Evolutionary conservation across 1,284 basidiomycete species (phyloP).

Genomic region (Boletus semigastroideus): DNA sequence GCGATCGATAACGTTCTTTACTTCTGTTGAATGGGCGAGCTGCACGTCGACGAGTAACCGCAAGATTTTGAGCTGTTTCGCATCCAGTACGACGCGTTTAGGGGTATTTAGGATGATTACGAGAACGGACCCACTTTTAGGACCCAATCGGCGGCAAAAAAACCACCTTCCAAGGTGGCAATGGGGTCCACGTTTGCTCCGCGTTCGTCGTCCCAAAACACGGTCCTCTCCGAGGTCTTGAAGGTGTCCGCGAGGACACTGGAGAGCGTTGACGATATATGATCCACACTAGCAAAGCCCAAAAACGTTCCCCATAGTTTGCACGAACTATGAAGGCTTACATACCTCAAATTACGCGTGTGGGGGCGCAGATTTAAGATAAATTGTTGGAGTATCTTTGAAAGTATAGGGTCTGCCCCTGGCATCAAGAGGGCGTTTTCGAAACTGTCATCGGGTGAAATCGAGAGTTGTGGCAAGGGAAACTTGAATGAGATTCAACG

Average conservation of each 20-base stretch:
- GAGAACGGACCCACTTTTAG: conserved; percentile 59
- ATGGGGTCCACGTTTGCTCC: conserved; percentile 72
- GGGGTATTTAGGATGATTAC: conserved; percentile 27
- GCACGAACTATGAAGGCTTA: conserved; percentile 31
- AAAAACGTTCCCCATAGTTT: conserved; percentile 31
- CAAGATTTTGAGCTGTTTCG: conserved; percentile 67
- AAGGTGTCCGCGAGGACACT: conserved; percentile 66
- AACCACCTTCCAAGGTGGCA: conserved; percentile 55
- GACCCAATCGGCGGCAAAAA: conserved; percentile 74
- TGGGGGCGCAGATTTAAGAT: conserved; percentile 76
- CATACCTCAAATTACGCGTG: conserved; percentile 81
- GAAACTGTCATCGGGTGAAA: conserved; percentile 49
- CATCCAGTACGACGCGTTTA: conserved; percentile 31
- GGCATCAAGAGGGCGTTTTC: conserved; percentile 71
- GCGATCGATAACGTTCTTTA: conserved; percentile 72
- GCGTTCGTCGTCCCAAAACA: conserved; percentile 73
- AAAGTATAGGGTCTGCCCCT: conserved; percentile 69
- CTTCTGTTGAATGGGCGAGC: conserved; percentile 60
- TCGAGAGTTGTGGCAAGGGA: conserved; percentile 31
- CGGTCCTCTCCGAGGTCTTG: conserved; percentile 67
- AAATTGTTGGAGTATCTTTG: conserved; percentile 68
- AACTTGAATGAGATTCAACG: conserved; percentile 10
- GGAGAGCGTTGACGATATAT: conserved; percentile 69
- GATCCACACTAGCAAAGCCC: conserved; percentile 58
- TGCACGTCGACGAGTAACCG: conserved; percentile 80